Percentiles rank a stretch among this genome's conserved stretches.
Conservation (phyloP, 306 rosid genomes). For the Canavalia ensiformis region DNA sequence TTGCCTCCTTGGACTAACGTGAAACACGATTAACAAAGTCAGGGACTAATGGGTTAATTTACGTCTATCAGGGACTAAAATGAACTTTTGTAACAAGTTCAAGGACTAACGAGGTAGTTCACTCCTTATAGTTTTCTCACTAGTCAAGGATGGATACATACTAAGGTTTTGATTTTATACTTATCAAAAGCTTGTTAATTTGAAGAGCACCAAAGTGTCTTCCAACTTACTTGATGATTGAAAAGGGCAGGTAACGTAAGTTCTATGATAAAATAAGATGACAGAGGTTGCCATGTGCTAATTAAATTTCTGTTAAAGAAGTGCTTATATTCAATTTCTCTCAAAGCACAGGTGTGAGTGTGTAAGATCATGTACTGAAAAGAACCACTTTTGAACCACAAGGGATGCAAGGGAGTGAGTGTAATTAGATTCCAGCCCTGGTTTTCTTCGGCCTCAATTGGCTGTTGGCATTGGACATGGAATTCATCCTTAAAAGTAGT, state of each 20-base stretch:
- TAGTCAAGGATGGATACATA: background rate
- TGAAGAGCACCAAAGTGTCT: constrained; percentile 21
- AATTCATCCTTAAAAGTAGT: constrained; percentile 8
- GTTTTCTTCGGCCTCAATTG: constrained; percentile 17
- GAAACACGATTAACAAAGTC: too few species aligned
- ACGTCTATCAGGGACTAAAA: too few species aligned
- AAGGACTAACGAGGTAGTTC: too few species aligned
- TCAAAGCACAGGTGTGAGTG: constrained; percentile 17
- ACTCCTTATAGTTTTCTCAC: too few species aligned
- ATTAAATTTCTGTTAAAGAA: background rate
- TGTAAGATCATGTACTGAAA: constrained; percentile 5
- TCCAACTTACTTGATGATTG: constrained; percentile 10
- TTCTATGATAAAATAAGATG: constrained; percentile 6
- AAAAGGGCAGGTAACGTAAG: background rate
- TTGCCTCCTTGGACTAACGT: too few species aligned
- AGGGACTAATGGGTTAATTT: too few species aligned
- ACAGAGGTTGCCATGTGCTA: background rate
- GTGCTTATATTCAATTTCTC: background rate
- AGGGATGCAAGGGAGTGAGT: background rate
- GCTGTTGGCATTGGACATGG: background rate
- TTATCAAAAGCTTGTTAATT: background rate
- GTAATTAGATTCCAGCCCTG: constrained; percentile 13
- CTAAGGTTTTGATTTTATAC: background rate
- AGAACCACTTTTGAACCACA: constrained; percentile 22
- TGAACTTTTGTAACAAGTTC: too few species aligned